Base-by-base conservation (phyloP, 352 stramenopile species). In the Phytophthora niederhauseri region DNA sequence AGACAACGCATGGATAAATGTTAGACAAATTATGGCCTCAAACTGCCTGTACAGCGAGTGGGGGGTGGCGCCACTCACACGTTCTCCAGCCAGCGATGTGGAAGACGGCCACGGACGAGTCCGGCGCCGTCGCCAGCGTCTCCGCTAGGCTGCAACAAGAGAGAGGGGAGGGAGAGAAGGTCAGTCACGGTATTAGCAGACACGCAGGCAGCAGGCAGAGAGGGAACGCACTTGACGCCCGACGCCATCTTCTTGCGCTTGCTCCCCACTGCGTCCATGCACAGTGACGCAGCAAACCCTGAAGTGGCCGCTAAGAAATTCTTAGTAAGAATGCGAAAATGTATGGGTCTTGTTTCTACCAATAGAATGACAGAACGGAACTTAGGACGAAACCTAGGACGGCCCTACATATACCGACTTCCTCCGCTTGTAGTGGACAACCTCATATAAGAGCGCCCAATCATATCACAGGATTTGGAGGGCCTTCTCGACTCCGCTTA, bases 31-130 rank as follows among this genome's bases (percentile, higher is more conserved):
- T 17, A 17, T 34, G 30, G 30, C 0, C 30, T 34, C 30, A 11
- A 11, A 34, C 30, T 34, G 30, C 30, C 36, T 45, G 36, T 12
- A 45, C 12, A 15, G 36, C 11, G 2, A 15, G 1, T 43, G 36
- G 14, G 36, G 14, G 36, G 5, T n/a, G n/a, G 36, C 11, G 26
- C 14, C 46, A 81, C 63, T 62, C 60, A 81, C 86, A 93, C 54
- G 78, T 80, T 52, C 64, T 77, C 86, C 86, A 94, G n/a, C 86
- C 86, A 20, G 84, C 80, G 68, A 94, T 73, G 70, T 93, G 78
- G 72, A 87, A 91, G 22, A 68, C 85, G 26, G 73, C 70, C 6
- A 63, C 72, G 49, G 64, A 71, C 24, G 57, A 60, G 51, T 49
- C 53, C 22, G 41, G 36, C 6, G 68, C 17, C 48, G 20, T 50